A percentile compares a stretch with the other conserved stretches of the same genome.
Evolutionary conservation across 768 basidiomycete genomes (phyloP).

Genomic region (Rhizopogon roseolus): DNA sequence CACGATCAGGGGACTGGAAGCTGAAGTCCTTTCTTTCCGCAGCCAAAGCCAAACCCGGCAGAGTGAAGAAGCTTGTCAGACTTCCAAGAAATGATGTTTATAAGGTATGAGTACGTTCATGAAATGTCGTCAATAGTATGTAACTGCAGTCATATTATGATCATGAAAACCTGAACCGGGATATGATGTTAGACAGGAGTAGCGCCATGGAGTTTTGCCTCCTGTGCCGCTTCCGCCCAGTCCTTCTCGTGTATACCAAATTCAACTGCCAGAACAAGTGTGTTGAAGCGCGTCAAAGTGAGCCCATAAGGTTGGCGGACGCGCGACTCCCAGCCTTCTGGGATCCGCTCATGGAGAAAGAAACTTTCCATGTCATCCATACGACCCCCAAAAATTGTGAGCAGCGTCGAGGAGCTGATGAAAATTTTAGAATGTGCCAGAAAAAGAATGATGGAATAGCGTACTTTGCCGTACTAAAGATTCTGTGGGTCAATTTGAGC

Average conservation of each 20-base stretch:
- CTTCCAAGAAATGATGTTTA: too few relatives aligned
- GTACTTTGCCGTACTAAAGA: slow-evolving; percentile 70
- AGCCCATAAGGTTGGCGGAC: slow-evolving; percentile 50
- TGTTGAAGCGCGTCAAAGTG: slow-evolving; percentile 57
- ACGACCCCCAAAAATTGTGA: slow-evolving; percentile 66
- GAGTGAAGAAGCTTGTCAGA: too few relatives aligned
- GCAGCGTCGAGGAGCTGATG: slow-evolving; percentile 57
- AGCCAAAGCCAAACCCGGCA: too few relatives aligned
- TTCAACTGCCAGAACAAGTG: slow-evolving; percentile 20
- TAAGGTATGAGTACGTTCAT: too few relatives aligned
- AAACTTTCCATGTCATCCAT: slow-evolving; percentile 49
- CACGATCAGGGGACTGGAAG: too few relatives aligned
- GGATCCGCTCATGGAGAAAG: slow-evolving; percentile 64
- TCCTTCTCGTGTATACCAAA: slow-evolving; percentile 14
- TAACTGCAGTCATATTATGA: too few relatives aligned
- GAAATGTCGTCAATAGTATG: not conserved
- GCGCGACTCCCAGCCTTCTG: slow-evolving; percentile 67
- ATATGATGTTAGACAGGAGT: not conserved
- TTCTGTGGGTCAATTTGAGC: slow-evolving; percentile 45
- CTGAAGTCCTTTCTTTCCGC: too few relatives aligned
- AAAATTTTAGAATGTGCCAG: not conserved
- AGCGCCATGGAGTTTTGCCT: not conserved
- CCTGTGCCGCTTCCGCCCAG: slow-evolving; percentile 8
- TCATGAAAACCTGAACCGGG: too few relatives aligned
- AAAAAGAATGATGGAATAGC: slow-evolving; percentile 14